Evolutionary conservation across 805 yeast genomes (phyloP).

Genomic region (Barnettozyma wickerhamii): DNA sequence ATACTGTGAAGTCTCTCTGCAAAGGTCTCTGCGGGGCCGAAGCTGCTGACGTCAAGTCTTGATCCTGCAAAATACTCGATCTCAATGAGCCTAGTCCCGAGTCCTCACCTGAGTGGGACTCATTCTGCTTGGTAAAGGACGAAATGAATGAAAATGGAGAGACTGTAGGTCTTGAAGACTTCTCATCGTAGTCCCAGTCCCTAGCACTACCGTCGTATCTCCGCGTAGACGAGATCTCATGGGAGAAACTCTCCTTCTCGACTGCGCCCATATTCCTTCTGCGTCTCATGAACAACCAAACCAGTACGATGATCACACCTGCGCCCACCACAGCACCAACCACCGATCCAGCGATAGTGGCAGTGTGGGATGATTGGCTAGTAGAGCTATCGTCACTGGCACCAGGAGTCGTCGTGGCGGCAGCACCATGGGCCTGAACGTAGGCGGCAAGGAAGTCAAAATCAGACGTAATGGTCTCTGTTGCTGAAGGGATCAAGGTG

Average conservation of each 20-base stretch:
- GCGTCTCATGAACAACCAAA: slow-evolving; percentile 16
- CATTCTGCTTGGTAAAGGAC: background rate
- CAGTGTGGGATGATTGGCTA: slow-evolving; percentile 8
- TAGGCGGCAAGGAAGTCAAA: slow-evolving; percentile 14
- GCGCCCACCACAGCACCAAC: slow-evolving; percentile 25
- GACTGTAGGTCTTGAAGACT: too few species aligned
- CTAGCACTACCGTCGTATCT: slow-evolving; percentile 14
- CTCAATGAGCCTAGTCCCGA: slow-evolving; percentile 8
- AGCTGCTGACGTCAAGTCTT: background rate
- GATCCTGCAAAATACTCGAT: slow-evolving; percentile 15
- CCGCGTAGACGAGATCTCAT: slow-evolving; percentile 25
- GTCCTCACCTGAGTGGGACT: background rate
- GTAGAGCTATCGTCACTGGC: too few species aligned
- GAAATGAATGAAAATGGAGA: slow-evolving; percentile 12
- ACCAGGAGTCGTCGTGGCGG: background rate
- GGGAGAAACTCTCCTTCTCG: slow-evolving; percentile 22
- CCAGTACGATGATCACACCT: slow-evolving; percentile 9
- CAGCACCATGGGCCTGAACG: slow-evolving; percentile 7
- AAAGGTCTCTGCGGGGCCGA: background rate
- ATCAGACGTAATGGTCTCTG: slow-evolving; percentile 18
- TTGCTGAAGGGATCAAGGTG: slow-evolving; percentile 1
- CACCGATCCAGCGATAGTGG: slow-evolving; percentile 25
- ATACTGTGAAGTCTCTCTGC: background rate
- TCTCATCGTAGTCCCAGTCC: slow-evolving; percentile 4
- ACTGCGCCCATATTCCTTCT: background rate